Evolutionary conservation across 2,329 filamentous ascomycete genomes (phyloP).

Genomic region (Arachnomyces sp.): DNA sequence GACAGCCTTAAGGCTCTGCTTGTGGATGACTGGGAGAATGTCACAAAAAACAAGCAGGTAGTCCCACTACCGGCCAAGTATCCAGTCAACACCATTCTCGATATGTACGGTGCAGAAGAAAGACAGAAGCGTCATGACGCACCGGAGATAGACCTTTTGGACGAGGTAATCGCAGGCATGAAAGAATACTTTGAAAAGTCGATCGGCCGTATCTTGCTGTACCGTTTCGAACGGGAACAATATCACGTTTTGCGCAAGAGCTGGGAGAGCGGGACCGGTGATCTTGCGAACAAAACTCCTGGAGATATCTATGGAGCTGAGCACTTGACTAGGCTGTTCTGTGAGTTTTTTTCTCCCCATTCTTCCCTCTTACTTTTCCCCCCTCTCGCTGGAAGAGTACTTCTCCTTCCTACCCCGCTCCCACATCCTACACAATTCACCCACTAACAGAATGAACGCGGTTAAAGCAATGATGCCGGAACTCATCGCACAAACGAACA

Average conservation of each 20-base stretch:
- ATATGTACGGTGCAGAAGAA: conserved; percentile 70
- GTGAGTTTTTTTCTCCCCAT: conserved; percentile 45
- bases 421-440: not conserved
- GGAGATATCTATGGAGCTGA: conserved; percentile 87
- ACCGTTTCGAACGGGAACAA: conserved; percentile 87
- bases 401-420: not conserved
- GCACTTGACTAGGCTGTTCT: conserved; percentile 80
- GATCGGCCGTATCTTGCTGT: conserved; percentile 80
- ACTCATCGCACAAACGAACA: conserved; percentile 92
- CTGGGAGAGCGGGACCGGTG: conserved; percentile 56
- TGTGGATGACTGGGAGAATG: conserved; percentile 97
- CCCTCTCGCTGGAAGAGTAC: no score
- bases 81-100: conserved; percentile 68
- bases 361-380: conserved; percentile 10
- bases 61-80: conserved; percentile 73
- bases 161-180: conserved; percentile 79
- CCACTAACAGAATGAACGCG: not conserved
- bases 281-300: conserved; percentile 62
- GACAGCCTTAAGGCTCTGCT: conserved; percentile 86
- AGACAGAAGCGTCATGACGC: conserved; percentile 48
- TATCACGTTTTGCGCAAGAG: conserved; percentile 69
- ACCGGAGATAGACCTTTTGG: conserved; percentile 73
- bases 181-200: conserved; percentile 92
- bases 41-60: conserved; percentile 89
- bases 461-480: conserved; percentile 76